These are phyloP conservation scores for Colletotrichum neosansevieriae DNA, from an alignment of 2,329 filamentous ascomycete genomes.

Conservation along the genomic window DNA sequence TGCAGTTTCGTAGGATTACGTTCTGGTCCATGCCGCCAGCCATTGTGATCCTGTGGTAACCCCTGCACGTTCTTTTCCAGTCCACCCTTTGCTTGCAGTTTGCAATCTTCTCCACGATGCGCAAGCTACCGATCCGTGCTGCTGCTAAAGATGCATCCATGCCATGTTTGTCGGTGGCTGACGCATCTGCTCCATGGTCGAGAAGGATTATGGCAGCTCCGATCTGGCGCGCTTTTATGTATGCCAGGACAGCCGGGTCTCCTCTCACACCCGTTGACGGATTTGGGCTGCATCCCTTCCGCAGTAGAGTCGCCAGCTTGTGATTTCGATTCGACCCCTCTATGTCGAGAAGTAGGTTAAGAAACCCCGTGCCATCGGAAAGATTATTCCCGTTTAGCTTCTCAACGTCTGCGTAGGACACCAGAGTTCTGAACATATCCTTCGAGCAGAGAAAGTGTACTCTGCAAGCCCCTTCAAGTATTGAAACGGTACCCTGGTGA, in stretches of 20 bases:
- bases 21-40: background rate
- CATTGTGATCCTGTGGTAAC: background rate
- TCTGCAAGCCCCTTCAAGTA: background rate
- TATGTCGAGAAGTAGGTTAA: background rate
- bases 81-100: background rate
- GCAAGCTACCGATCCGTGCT: background rate
- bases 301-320: background rate
- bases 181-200: constrained; percentile 6
- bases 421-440: constrained; percentile 10
- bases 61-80: background rate
- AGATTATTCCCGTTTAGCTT: background rate
- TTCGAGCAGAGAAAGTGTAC: background rate
- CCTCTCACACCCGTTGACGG: background rate
- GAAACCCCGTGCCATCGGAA: background rate
- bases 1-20: background rate
- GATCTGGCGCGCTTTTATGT: background rate
- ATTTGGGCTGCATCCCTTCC: constrained; percentile 11
- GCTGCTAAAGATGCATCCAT: constrained; percentile 17
- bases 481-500: background rate
- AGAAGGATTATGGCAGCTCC: constrained; percentile 1
- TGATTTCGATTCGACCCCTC: background rate
- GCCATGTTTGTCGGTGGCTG: background rate
- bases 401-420: background rate
- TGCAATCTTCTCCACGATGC: background rate
- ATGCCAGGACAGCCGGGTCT: constrained; percentile 6